Percentiles rank a stretch among this genome's conserved stretches.
Conservation (phyloP, 305 asterid species). For the Lippia alba region DNA sequence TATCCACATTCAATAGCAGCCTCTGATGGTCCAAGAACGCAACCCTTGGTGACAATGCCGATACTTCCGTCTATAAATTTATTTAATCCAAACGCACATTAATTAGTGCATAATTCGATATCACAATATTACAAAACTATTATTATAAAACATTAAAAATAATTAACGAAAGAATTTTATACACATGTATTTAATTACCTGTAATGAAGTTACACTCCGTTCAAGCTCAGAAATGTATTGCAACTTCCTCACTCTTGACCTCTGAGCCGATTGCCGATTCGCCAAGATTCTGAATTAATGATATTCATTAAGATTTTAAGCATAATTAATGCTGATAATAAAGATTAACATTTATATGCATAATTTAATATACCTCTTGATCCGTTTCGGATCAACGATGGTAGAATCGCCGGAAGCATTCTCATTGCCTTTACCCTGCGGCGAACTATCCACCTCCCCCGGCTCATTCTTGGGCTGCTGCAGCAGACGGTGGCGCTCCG, state of each 20-base stretch:
- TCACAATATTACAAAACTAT: neutral
- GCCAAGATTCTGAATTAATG: constrained; percentile 70
- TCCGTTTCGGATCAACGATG: constrained; percentile 76
- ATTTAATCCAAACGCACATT: neutral
- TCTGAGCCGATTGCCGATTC: constrained; percentile 92
- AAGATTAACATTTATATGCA: neutral
- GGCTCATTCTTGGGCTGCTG: constrained; percentile 66
- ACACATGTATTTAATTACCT: constrained; percentile 40
- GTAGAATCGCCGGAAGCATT: constrained; percentile 37
- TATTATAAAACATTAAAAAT: neutral
- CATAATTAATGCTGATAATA: too few species aligned
- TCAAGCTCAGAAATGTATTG: constrained; percentile 94
- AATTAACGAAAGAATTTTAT: neutral
- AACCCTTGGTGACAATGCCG: constrained; percentile 91
- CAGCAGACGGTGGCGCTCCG: constrained; percentile 36
- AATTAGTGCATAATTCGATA: neutral
- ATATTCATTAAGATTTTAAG: neutral
- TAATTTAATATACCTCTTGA: constrained; percentile 76
- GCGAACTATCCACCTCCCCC: constrained; percentile 52
- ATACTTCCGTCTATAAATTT: constrained; percentile 72
- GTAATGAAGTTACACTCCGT: constrained; percentile 80
- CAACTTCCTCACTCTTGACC: constrained; percentile 87
- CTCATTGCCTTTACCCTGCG: constrained; percentile 32
- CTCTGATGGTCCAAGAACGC: constrained; percentile 93
- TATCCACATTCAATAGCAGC: constrained; percentile 81